Percentiles rank a stretch among this genome's conserved stretches.
Conservation (phyloP, 2,329 filamentous ascomycete species). For the Beauveria medogensis region DNA sequence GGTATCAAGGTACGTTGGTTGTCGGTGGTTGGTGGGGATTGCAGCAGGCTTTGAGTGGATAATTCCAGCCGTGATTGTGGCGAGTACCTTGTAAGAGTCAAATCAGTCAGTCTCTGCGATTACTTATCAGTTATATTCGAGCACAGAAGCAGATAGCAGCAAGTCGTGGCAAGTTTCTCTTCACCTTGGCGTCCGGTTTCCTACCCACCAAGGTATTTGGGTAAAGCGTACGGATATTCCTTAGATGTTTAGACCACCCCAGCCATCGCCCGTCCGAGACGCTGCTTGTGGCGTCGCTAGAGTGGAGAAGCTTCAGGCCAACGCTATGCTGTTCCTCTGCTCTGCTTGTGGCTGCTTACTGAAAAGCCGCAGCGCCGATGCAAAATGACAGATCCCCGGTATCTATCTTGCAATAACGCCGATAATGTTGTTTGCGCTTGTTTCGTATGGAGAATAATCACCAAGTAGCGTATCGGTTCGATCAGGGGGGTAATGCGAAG, state of each 20-base stretch:
- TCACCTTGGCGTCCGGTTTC: background rate
- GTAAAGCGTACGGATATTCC: too few relatives aligned
- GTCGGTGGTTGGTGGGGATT: background rate
- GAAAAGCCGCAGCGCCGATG: background rate
- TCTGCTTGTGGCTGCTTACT: background rate
- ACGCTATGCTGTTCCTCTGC: background rate
- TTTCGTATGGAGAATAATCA: background rate
- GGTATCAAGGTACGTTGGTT: too few relatives aligned
- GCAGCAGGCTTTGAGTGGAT: background rate
- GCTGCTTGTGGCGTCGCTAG: background rate
- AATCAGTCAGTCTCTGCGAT: background rate
- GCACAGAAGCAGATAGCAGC: background rate
- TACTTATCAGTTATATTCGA: background rate
- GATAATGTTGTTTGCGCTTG: background rate
- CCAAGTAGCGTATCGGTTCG: background rate
- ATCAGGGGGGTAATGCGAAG: background rate
- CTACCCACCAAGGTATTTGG: too few relatives aligned
- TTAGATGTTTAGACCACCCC: background rate
- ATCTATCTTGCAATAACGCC: conserved; percentile 1
- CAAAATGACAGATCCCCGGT: conserved; percentile 1
- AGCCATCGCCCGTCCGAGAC: background rate
- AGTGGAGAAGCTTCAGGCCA: background rate
- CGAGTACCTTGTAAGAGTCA: background rate
- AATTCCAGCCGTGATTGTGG: background rate
- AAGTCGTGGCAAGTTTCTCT: background rate